A percentile compares a stretch with the other conserved stretches of the same genome.
phyloP scores from a whole-genome alignment of 352 stramenopile genomes.

The Globisporangium paroecandrum region DNA sequence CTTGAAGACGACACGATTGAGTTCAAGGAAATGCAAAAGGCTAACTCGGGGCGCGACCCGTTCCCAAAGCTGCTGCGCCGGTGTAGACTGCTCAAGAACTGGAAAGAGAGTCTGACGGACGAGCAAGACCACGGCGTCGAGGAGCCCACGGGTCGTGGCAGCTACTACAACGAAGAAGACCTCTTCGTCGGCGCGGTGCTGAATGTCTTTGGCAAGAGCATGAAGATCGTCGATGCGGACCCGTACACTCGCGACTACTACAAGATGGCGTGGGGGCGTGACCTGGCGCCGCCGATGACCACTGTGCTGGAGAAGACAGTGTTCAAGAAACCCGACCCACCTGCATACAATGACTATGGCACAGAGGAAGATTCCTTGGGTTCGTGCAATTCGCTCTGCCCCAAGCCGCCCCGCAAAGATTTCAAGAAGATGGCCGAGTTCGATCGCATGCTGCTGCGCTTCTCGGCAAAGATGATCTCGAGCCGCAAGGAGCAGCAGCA shows the following conservation, averaged over 20 bases:
- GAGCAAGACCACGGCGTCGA: constrained; percentile 80
- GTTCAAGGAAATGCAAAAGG: constrained; percentile 78
- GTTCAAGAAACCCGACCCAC: constrained; percentile 56
- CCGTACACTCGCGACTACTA: constrained; percentile 78
- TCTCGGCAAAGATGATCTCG: constrained; percentile 65
- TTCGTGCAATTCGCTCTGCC: constrained; percentile 55
- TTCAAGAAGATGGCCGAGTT: constrained; percentile 79
- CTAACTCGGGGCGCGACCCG: constrained; percentile 79
- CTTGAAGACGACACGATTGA: constrained; percentile 88
- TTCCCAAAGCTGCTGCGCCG: constrained; percentile 77
- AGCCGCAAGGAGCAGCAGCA: constrained; percentile 72
- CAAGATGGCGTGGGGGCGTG: constrained; percentile 54
- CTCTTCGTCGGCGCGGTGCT: constrained; percentile 59
- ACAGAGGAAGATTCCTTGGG: constrained; percentile 76
- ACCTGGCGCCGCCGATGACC: constrained; percentile 37
- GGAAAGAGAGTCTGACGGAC: constrained; percentile 57
- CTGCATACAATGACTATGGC: constrained; percentile 72
- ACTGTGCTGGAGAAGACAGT: constrained; percentile 42
- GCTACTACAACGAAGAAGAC: constrained; percentile 75
- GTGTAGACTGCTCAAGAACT: constrained; percentile 60
- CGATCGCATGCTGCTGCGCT: constrained; percentile 76
- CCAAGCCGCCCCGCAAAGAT: constrained; percentile 74
- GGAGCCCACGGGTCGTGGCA: constrained; percentile 49
- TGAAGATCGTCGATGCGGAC: constrained; percentile 77
- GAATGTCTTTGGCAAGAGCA: constrained; percentile 61